Conservation (phyloP, 2,329 filamentous ascomycete genomes). For the Aspergillus luchuensis region DNA sequence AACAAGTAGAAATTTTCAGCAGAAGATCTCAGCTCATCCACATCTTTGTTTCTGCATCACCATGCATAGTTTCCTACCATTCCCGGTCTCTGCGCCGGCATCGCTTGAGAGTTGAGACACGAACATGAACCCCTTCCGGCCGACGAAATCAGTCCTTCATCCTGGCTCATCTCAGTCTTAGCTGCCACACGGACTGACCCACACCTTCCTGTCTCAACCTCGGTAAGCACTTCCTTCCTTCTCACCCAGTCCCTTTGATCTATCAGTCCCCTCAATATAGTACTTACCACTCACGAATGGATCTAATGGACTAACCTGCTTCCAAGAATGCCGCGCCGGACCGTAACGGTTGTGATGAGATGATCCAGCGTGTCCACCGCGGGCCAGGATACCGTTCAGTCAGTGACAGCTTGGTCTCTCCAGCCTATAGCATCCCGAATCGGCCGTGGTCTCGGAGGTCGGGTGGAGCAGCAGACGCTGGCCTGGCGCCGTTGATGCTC, state of each 20-base stretch:
- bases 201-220: neutral
- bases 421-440: conserved; percentile 2
- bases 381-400: neutral
- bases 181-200: neutral
- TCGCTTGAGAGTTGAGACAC: no score
- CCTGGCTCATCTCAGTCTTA: neutral
- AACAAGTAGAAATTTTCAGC: no score
- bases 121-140: neutral
- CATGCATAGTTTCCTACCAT: neutral
- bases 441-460: neutral
- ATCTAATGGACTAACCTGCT: neutral
- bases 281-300: neutral
- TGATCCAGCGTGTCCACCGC: conserved; percentile 2
- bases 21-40: neutral
- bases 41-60: neutral
- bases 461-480: conserved; percentile 4
- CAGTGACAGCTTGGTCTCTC: conserved; percentile 3
- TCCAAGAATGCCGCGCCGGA: conserved; percentile 7
- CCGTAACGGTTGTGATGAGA: conserved; percentile 8
- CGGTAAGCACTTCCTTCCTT: neutral
- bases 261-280: neutral
- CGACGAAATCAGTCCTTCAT: neutral
- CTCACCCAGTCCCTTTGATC: neutral
- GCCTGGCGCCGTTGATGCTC: conserved; percentile 8
- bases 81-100: neutral